These are phyloP conservation scores for Lipomyces sp. DNA, from an alignment of 805 yeast genomes.

Conservation along the genomic window DNA sequence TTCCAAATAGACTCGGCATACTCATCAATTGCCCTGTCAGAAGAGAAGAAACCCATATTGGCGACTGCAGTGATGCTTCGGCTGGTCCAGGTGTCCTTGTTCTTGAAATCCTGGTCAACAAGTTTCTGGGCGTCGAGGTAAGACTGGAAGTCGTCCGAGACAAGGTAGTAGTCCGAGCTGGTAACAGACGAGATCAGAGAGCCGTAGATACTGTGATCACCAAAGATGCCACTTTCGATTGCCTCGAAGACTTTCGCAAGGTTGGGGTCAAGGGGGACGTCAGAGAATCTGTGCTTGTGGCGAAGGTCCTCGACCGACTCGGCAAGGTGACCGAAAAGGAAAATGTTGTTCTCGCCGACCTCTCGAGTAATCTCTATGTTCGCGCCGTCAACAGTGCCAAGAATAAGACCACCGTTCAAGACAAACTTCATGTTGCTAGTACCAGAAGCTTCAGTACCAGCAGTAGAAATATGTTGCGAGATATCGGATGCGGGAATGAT, in stretches of 20 bases:
- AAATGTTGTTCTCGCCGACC: conserved; percentile 90
- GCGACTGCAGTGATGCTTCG: conserved; percentile 82
- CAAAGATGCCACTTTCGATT: conserved; percentile 73
- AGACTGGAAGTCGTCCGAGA: conserved; percentile 85
- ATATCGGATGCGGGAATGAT: conserved; percentile 89
- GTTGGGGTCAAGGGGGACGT: conserved; percentile 62
- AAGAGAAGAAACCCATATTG: conserved; percentile 89
- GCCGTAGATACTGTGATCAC: conserved; percentile 63
- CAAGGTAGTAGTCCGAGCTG: conserved; percentile 80
- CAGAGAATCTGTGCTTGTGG: conserved; percentile 69
- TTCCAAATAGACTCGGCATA: conserved; percentile 94
- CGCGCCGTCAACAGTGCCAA: conserved; percentile 97
- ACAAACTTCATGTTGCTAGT: conserved; percentile 96
- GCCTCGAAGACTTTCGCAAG: conserved; percentile 66
- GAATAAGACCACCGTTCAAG: conserved; percentile 88
- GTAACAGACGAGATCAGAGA: conserved; percentile 68
- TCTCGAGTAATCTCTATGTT: conserved; percentile 94
- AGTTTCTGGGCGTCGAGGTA: conserved; percentile 79
- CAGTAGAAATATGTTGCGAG: conserved; percentile 93
- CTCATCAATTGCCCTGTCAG: conserved; percentile 89
- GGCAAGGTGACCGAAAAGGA: conserved; percentile 86
- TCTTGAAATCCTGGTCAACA: conserved; percentile 72
- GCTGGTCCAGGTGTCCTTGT: conserved; percentile 73
- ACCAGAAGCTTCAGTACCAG: conserved; percentile 97
- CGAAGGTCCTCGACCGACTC: conserved; percentile 88